These are phyloP conservation scores for Diaporthe aspalathi DNA, from an alignment of 2,329 filamentous ascomycete species.

Conservation along the genomic window DNA sequence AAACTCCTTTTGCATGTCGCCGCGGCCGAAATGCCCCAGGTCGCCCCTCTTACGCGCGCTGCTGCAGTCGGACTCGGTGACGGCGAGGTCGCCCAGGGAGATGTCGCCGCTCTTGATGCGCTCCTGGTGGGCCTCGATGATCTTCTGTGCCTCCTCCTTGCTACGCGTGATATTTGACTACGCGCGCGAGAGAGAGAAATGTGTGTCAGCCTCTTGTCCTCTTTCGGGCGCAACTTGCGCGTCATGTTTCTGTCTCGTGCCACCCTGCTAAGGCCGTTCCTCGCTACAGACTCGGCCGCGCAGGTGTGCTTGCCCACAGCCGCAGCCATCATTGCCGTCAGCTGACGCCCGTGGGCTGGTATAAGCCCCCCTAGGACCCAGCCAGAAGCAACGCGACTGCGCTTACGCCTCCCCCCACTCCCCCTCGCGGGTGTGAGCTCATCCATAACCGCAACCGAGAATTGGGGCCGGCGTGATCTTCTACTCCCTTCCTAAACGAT, in stretches of 20 bases:
- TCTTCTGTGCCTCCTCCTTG: slow-evolving; percentile 86
- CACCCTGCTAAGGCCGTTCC: background rate
- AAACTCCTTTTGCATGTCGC: slow-evolving; percentile 99
- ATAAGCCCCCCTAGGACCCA: background rate
- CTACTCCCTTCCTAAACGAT: no score
- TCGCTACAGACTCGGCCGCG: background rate
- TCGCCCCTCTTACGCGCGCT: slow-evolving; percentile 95
- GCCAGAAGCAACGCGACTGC: background rate
- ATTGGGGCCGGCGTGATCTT: background rate
- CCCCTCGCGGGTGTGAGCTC: background rate
- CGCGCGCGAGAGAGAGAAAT: slow-evolving; percentile 32
- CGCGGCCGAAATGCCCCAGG: slow-evolving; percentile 91
- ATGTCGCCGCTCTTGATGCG: slow-evolving; percentile 78
- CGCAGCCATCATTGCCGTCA: background rate
- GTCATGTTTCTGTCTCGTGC: background rate
- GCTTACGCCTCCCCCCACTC: no score
- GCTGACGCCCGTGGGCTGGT: background rate
- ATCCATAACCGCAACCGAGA: background rate
- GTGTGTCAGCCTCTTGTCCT: slow-evolving; percentile 6
- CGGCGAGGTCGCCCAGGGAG: slow-evolving; percentile 84
- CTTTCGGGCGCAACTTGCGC: background rate
- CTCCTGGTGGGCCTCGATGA: slow-evolving; percentile 79
- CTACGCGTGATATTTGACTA: slow-evolving; percentile 83
- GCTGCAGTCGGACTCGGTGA: slow-evolving; percentile 93
- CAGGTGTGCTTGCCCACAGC: background rate